A percentile compares a stretch with the other conserved stretches of the same genome.
phyloP scores from a whole-genome alignment of 148 eudicot genomes.

The Rhododendron simsii region DNA sequence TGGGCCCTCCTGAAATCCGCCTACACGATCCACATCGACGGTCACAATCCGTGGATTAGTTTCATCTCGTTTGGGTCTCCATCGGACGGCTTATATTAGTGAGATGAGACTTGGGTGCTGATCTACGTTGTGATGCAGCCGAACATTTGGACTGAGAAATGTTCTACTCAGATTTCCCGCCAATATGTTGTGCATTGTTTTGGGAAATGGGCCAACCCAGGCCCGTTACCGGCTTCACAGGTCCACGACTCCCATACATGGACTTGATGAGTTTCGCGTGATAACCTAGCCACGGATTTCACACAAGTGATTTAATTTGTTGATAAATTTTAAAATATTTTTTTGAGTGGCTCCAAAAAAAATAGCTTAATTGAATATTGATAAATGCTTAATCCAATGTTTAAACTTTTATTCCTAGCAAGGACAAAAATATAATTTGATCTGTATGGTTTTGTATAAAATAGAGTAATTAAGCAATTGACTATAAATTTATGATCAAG shows the following conservation, averaged over 20 bases:
- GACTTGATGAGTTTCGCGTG: background rate
- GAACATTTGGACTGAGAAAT: background rate
- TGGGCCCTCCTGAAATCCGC: background rate
- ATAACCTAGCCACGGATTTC: background rate
- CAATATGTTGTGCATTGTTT: background rate
- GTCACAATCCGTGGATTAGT: no score
- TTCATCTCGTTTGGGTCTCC: background rate
- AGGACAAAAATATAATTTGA: no score
- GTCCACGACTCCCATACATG: background rate
- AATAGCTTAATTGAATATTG: no score
- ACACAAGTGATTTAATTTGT: no score
- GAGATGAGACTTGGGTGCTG: background rate
- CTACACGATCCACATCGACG: background rate
- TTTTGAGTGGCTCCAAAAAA: no score
- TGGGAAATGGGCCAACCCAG: background rate
- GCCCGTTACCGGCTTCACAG: background rate
- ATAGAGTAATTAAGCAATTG: no score
- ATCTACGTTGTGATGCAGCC: background rate
- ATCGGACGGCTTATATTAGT: background rate
- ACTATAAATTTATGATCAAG: no score
- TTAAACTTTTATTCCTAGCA: no score
- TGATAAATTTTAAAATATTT: no score
- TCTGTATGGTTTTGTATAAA: no score
- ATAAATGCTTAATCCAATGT: no score
- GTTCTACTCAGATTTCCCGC: background rate